Base-by-base conservation (phyloP, 169 alveolate genomes). In the Besnoitia besnoiti region DNA sequence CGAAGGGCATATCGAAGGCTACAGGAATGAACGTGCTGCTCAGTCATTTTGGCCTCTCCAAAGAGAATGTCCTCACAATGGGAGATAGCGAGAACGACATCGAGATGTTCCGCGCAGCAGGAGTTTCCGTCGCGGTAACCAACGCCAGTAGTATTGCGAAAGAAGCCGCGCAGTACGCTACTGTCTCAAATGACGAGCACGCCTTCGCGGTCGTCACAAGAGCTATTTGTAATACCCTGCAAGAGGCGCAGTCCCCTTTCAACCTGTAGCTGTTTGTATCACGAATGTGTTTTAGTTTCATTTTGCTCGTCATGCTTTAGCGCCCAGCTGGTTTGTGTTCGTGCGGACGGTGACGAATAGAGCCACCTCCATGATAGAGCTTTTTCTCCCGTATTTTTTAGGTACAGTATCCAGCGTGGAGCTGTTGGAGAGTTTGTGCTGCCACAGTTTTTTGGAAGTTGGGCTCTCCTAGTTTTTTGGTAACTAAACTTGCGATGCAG, bases 41-140 rank as follows among this genome's bases (percentile, higher is more conserved):
- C 62, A 91, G 91, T 42, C 89, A 67, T 46, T 95, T 92, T n/a
- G 90, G 90, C 46, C 85, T 96, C 47, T 80, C 91, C 62, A 93
- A 96, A 59, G 77, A 85, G 47, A 87, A 95, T 37, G 95, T 96
- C 51, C 80, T 96, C 33, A 96, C 95, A 16, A 96, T 96, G 79
- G 97, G 97, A 1, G 97, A 96, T 94, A 96, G 96, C 14, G 97
- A 96, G 89, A 96, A 96, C 88, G 97, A 96, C 85, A 92, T 96
- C 24, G 96, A 96, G 89, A 85, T 96, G 94, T 92, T 96, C 50
- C 55, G 61, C 16, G 93, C 94, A 5, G 90, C 95, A 27, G 95
- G 95, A 55, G 50, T 91, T 82, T 94, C 97, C 10, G 96, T 96
- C 40, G 95, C 96, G 21, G 96, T 95, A 2, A 90, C 80, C 0